Evolutionary conservation across 2,329 filamentous ascomycete species (phyloP), one percentile per base, ranked within the genome.

Genomic region (Penicillium digitatum): DNA sequence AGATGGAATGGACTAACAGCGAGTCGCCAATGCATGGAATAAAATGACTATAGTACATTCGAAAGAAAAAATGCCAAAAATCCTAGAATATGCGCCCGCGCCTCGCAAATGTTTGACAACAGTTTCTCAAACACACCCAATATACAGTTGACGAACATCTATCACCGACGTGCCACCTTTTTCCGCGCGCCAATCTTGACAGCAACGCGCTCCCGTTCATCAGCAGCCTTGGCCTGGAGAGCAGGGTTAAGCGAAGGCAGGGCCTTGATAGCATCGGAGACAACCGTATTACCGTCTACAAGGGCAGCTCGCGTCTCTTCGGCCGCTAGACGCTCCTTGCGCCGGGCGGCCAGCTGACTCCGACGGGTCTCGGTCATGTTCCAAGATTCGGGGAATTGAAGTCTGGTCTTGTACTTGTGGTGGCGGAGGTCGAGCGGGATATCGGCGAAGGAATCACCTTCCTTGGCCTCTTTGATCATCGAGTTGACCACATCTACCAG

Each of bases 361-460:
- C 80, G 82, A 60, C 90, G 81, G 74, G 88, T 79, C 44, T 83
- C 76, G 2, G 88, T 92, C 80, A 99, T 76, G 56, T 82, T 83
- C 94, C 94, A 99, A 63, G 86, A 83, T 64, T 84, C 81, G 2
- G 94, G 94, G 74, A 96, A 97, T 61, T 79, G 81, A 52, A 83
- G 80, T 69, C 83, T 83, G 39, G 72, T 72, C 78, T 87, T 88
- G 59, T 82, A 79, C 67, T 82, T 86, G 78, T 93, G 86, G 74
- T 97, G 93, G 65, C 94, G 82, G 57, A 90, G 87, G 69, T 99
- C 92, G 46, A 97, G 81, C 2, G 94, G 93, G 29, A 99, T 76
- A 71, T 99, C 94, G 62, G 86, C 86, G 67, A 97, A 96, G 11
- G 83, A 88, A 64, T 99, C 93, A 24, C 82, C 79, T 69, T 96